Evolutionary conservation across 1,139 yeast species (phyloP), one percentile per base, ranked within the genome.

Genomic region (Waltiozyma sp.): DNA sequence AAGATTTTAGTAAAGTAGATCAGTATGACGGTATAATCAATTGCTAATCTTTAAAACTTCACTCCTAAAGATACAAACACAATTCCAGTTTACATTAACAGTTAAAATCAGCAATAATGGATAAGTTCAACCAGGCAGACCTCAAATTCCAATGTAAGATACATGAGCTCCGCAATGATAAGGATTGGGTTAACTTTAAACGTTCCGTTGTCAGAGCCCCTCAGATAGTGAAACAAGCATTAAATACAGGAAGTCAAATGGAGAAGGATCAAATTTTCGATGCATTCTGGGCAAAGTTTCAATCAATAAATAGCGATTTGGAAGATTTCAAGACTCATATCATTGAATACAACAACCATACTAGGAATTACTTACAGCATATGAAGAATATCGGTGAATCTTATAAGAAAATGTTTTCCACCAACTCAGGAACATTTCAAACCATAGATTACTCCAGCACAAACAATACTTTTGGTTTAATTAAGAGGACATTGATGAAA

Each of bases 211-310:
- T 54, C 6, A 45, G 58, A 28, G 54, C 55, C 3, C 69, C 74
- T 4, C 72, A 68, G 44, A 49, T 60, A 13, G 45, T 69, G 34
- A 68, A 59, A 44, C 65, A 65, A 44, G 66, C 60, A 41, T 52
- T 62, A 18, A 61, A 59, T 28, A 43, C 55, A 26, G 66, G 64
- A 2, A 15, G 31, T 1, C 56, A 64, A 3, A 57, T 54, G 35
- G 65, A 69, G 0, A 48, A 57, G 9, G 77, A 72, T 52, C 69
- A 64, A 46, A 66, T 62, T 16, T 70, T 68, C 49, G 68, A 70
- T 39, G 47, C 38, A 1, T 42, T 64, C 15, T 47, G 59, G 10
- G 48, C 49, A 8, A 53, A 51, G n/a, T 53, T 64, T n/a, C 40
- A 46, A 4, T 40, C 43, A 0, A 38, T 55, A 8, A 59, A 58